Conservation (phyloP, 2,329 filamentous ascomycete species). For the Diaporthe sp. region DNA sequence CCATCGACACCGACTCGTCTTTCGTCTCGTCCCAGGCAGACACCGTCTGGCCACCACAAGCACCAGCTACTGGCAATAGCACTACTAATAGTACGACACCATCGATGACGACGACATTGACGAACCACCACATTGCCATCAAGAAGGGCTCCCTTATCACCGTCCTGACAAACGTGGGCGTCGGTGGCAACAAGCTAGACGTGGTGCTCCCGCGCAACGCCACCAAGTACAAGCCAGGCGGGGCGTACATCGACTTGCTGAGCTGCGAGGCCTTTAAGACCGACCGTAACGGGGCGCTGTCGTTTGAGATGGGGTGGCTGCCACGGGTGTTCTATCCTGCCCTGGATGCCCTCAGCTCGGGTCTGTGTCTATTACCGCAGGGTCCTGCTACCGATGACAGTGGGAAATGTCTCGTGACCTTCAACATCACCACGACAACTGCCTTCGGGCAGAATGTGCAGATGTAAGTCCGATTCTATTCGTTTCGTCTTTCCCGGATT, state of each 20-base stretch:
- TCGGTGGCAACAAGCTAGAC: not conserved
- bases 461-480: not conserved
- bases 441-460: not conserved
- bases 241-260: constrained; percentile 11
- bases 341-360: not conserved
- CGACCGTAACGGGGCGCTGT: not conserved
- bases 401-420: not conserved
- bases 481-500: not conserved
- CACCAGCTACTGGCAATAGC: not conserved
- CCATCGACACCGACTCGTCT: constrained; percentile 38
- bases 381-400: not conserved
- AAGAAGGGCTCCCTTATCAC: constrained; percentile 22
- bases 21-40: constrained; percentile 4
- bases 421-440: not conserved
- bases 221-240: not conserved
- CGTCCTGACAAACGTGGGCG: constrained; percentile 25
- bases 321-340: not conserved
- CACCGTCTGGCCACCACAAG: not conserved
- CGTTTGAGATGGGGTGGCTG: constrained; percentile 13
- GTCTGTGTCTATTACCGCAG: not conserved
- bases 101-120: not conserved
- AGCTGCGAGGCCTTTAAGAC: constrained; percentile 28
- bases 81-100: not conserved
- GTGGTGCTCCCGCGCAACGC: constrained; percentile 2
- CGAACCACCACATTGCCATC: constrained; percentile 24